Percentiles rank a stretch among this genome's conserved stretches.
Conservation (phyloP, 352 stramenopile species). For the Phytophthora parvispora region DNA sequence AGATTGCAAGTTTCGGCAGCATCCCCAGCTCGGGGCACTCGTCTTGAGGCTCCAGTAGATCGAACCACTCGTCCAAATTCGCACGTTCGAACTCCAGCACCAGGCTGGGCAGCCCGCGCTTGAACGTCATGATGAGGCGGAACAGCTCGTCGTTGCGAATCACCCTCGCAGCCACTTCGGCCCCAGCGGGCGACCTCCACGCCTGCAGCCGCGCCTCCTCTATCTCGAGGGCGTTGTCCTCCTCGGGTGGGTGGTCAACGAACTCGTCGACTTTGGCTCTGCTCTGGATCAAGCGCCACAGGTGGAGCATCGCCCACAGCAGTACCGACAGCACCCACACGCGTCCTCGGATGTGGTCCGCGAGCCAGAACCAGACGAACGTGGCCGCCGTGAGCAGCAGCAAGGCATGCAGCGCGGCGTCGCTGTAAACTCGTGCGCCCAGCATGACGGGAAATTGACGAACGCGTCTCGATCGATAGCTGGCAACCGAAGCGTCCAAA, state of each 20-base stretch:
- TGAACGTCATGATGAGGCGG: slow-evolving; percentile 26
- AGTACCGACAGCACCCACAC: slow-evolving; percentile 9
- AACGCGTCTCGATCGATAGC: not conserved
- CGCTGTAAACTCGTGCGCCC: slow-evolving; percentile 1
- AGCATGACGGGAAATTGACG: not conserved
- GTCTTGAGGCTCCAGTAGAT: slow-evolving; percentile 2
- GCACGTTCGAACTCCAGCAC: slow-evolving; percentile 16
- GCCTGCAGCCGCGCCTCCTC: slow-evolving; percentile 2
- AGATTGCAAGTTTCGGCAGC: slow-evolving; percentile 16
- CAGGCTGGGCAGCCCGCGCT: slow-evolving; percentile 11
- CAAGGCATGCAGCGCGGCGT: slow-evolving; percentile 4
- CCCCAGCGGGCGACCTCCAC: slow-evolving; percentile 3
- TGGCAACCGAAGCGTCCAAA: not conserved
- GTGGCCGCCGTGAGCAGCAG: not conserved
- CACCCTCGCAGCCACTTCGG: slow-evolving; percentile 10
- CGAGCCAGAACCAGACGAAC: slow-evolving; percentile 10
- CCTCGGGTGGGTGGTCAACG: not conserved
- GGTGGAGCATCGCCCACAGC: slow-evolving; percentile 7
- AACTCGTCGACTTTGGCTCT: not conserved
- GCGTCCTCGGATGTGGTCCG: slow-evolving; percentile 2
- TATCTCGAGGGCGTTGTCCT: not conserved
- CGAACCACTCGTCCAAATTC: slow-evolving; percentile 7
- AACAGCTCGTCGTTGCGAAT: slow-evolving; percentile 18
- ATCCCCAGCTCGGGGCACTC: slow-evolving; percentile 10
- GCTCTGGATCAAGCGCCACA: slow-evolving; percentile 4